These are phyloP conservation scores for Nelumbo lutea DNA, from an alignment of 164 flowering plant species.

Conservation along the genomic window DNA sequence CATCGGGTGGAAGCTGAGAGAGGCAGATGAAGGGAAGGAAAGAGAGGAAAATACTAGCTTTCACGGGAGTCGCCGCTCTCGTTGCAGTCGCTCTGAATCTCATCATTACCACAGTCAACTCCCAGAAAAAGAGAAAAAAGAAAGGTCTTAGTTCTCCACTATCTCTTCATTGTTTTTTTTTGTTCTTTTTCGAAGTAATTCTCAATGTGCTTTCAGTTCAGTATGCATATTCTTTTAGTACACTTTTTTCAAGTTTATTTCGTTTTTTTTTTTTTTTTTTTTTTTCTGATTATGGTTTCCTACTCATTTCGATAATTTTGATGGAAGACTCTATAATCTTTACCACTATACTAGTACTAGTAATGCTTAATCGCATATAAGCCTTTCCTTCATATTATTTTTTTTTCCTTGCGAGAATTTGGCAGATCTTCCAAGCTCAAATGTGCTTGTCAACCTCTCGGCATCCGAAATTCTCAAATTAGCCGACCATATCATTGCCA, in stretches of 20 bases:
- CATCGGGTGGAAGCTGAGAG: not conserved
- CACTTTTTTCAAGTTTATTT: not conserved
- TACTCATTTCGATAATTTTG: not conserved
- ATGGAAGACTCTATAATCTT: no score
- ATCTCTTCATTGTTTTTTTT: not conserved
- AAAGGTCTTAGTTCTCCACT: constrained; percentile 35
- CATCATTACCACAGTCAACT: constrained; percentile 46
- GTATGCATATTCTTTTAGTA: not conserved
- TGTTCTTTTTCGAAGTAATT: not conserved
- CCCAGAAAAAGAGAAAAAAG: constrained; percentile 35
- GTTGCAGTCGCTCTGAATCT: constrained; percentile 57
- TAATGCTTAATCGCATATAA: not conserved
- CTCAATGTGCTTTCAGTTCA: not conserved
- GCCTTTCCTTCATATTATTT: no score
- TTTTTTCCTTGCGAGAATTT: not conserved
- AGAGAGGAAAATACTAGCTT: constrained; percentile 35
- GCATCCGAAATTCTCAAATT: constrained; percentile 67
- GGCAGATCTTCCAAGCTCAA: constrained; percentile 61
- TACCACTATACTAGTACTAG: not conserved
- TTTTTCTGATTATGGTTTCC: not conserved
- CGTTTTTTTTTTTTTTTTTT: not conserved
- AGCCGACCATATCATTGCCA: constrained; percentile 62
- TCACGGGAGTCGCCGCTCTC: constrained; percentile 78
- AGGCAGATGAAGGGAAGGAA: constrained; percentile 18
- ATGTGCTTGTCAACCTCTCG: constrained; percentile 55